Base-by-base conservation (phyloP, 2,329 filamentous ascomycete species). In the Cladosporium austrohemisphaericum region DNA sequence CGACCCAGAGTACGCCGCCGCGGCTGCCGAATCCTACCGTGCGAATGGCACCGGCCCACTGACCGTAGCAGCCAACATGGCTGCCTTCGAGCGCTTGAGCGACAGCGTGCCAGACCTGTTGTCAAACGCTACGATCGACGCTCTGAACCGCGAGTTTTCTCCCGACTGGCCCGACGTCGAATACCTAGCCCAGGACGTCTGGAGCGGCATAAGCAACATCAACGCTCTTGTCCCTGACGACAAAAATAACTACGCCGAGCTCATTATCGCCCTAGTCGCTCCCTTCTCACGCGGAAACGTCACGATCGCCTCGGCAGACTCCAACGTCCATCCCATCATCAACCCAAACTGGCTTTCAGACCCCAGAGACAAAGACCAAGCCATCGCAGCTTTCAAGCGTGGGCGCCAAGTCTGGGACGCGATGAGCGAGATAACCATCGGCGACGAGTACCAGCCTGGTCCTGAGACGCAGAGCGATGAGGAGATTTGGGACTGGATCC, bases 331-430 rank as follows among this genome's bases (percentile, higher is more conserved):
- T 0, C 69, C 70, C 0, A 28, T 63, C 14, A 59, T 72, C 37
- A 56, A 69, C 36, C 65, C 67, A 0, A 60, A 60, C 29, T 70
- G 65, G 66, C 56, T 71, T 6, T 64, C 62, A 2, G 45, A 65
- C 23, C 52, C 55, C 0, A 52, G 55, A 0, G 68, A 71, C 40
- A 50, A 60, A 19, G 58, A 62, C 13, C 35, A 71, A 1, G 65
- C 62, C 0, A 43, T 72, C 1, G 61, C 61, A 2, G 55, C 57
- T 5, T 65, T 60, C 55, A 64, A 62, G 33, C 52, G 72, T 6
- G 41, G 44, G 4, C 61, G 68, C 9, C 37, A 64, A 25, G 49
- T 61, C 2, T 65, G 63, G 41, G 51, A 66, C 3, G 31, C 52
- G 0, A 61, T 57, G 3, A 58, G 67, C 44, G 45, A 57, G 0